Conservation (phyloP, 2,329 filamentous ascomycete genomes). For the Penicillium sp. region DNA sequence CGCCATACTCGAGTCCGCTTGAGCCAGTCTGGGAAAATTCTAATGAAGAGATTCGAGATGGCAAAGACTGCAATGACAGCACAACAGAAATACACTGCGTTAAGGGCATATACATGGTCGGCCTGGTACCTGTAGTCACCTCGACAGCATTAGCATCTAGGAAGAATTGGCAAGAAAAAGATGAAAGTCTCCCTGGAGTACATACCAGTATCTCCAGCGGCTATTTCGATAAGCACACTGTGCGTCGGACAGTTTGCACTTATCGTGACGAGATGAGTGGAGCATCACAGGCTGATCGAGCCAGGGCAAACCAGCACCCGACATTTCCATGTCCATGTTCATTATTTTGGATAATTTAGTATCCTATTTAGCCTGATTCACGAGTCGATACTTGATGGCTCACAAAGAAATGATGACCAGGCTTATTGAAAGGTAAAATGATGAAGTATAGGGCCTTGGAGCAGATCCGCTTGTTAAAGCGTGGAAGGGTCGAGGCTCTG, state of each 20-base stretch:
- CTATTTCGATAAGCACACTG: conserved; percentile 32
- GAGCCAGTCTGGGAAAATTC: conserved; percentile 31
- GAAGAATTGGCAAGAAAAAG: background rate
- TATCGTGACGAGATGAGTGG: conserved; percentile 32
- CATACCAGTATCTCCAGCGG: conserved; percentile 36
- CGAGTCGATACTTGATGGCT: background rate
- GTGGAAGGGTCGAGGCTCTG: background rate
- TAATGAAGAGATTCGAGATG: conserved; percentile 40
- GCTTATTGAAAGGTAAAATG: background rate
- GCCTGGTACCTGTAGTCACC: conserved; percentile 51
- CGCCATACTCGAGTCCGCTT: conserved; percentile 33
- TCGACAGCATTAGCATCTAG: background rate
- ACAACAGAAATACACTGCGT: conserved; percentile 57
- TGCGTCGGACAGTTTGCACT: conserved; percentile 30
- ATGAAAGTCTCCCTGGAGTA: background rate
- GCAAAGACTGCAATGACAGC: conserved; percentile 52
- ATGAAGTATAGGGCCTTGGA: background rate
- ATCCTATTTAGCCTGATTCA: background rate
- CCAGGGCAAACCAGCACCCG: conserved; percentile 27
- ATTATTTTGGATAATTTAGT: conserved; percentile 10
- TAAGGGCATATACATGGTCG: conserved; percentile 56
- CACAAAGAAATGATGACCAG: background rate
- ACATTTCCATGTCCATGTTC: conserved; percentile 23
- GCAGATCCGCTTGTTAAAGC: conserved; percentile 5
- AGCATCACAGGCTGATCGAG: conserved; percentile 35